A percentile compares a stretch with the other conserved stretches of the same genome.
phyloP scores from a whole-genome alignment of 1,139 yeast genomes.

The Blastobotrys ciferrii region DNA sequence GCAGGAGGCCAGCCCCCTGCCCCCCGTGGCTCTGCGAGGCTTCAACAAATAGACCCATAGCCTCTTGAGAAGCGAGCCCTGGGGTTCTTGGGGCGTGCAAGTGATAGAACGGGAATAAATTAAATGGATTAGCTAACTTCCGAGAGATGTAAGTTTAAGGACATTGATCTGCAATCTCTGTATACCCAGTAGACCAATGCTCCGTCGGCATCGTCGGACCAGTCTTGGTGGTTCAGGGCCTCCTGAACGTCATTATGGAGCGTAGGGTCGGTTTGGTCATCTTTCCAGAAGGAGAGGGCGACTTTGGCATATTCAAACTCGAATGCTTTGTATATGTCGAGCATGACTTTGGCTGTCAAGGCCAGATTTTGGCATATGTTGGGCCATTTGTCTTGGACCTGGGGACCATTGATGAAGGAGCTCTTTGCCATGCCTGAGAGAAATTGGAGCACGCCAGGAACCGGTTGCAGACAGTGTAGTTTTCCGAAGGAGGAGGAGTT shows the following conservation, averaged over 20 bases:
- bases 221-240: conserved; percentile 19
- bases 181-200: conserved; percentile 27
- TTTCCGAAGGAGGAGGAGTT: conserved; percentile 20
- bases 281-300: conserved; percentile 22
- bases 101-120: too few species aligned
- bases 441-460: conserved; percentile 27
- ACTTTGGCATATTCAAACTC: conserved; percentile 26
- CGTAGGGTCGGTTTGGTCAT: conserved; percentile 19
- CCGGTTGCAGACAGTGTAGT: conserved; percentile 24
- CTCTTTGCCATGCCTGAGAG: conserved; percentile 27
- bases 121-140: conserved; percentile 1
- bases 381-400: conserved; percentile 24
- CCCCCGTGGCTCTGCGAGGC: too few species aligned
- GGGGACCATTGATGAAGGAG: conserved; percentile 23
- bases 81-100: too few species aligned
- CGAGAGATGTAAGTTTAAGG: conserved; percentile 19
- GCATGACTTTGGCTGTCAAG: conserved; percentile 22
- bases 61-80: too few species aligned
- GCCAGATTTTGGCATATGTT: conserved; percentile 19
- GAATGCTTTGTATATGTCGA: conserved; percentile 18
- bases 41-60: too few species aligned
- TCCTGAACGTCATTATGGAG: conserved; percentile 19
- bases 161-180: conserved; percentile 25
- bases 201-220: conserved; percentile 26
- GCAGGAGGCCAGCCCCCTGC: too few species aligned